Conservation (phyloP, 345 rosid species). For the Kernera saxatilis region DNA sequence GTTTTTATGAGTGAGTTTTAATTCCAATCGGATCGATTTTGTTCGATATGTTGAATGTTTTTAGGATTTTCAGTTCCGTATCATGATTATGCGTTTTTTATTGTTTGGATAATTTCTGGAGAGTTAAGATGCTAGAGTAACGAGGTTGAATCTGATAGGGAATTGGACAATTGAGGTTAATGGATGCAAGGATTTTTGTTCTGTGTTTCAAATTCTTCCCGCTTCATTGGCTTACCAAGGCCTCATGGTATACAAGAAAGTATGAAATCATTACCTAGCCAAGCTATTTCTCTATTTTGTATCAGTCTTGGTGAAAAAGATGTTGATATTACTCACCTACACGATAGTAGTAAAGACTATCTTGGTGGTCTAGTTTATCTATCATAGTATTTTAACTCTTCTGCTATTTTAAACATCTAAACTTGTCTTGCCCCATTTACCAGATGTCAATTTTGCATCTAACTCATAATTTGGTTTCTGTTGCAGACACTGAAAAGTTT, state of each 20-base stretch:
- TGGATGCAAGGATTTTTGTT: background rate
- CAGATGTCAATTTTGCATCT: background rate
- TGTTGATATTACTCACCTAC: no score
- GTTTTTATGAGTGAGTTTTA: background rate
- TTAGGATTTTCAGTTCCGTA: background rate
- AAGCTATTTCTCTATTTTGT: background rate
- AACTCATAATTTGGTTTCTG: background rate
- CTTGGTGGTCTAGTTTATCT: background rate
- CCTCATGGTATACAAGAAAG: background rate
- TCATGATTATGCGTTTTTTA: background rate
- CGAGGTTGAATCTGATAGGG: background rate
- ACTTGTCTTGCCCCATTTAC: background rate
- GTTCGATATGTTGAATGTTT: background rate
- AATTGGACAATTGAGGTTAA: background rate
- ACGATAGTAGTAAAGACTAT: background rate
- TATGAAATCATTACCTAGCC: no score
- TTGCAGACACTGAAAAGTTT: slow-evolving; percentile 88
- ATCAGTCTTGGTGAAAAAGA: background rate
- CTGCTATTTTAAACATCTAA: background rate
- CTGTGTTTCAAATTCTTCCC: background rate
- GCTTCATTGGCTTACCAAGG: background rate
- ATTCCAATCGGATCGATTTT: background rate
- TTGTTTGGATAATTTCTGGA: background rate
- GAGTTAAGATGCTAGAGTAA: background rate
- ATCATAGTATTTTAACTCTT: background rate